Percentiles rank a stretch among this genome's conserved stretches.
Evolutionary conservation across 2,329 filamentous ascomycete genomes (phyloP).

Genomic region (Parascedosporium putredinis): DNA sequence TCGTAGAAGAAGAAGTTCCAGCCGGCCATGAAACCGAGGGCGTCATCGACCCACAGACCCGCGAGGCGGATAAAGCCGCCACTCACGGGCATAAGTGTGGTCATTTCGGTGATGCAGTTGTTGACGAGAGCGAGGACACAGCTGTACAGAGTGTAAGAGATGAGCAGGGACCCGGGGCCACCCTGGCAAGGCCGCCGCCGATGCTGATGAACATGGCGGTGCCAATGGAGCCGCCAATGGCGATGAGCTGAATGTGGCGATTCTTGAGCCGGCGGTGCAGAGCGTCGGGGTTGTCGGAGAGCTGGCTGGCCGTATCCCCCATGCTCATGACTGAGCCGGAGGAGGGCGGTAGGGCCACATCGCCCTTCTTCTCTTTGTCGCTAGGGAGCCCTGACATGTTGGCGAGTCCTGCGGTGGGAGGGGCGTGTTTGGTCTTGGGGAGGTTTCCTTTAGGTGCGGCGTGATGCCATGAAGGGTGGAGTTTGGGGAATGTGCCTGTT

Average conservation of each 20-base stretch:
- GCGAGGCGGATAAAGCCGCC: constrained; percentile 56
- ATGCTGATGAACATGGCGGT: constrained; percentile 53
- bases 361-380: not conserved
- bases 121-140: constrained; percentile 43
- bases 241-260: constrained; percentile 47
- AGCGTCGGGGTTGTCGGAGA: constrained; percentile 1
- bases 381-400: not conserved
- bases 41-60: constrained; percentile 56
- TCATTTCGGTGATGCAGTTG: constrained; percentile 58
- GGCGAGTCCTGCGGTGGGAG: no score
- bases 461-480: no score
- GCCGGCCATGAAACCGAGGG: constrained; percentile 43
- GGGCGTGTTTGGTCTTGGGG: no score
- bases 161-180: constrained; percentile 39
- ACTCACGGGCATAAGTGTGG: constrained; percentile 48
- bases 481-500: no score
- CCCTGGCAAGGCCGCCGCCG: constrained; percentile 39
- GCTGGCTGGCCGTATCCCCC: not conserved
- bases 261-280: constrained; percentile 46
- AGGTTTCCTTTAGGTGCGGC: no score
- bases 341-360: not conserved
- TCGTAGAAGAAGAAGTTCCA: constrained; percentile 37
- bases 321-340: not conserved
- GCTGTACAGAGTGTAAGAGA: constrained; percentile 46
- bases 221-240: constrained; percentile 47